Base-by-base conservation (phyloP, 2,329 filamentous ascomycete species). In the Verruconis gallopava region DNA sequence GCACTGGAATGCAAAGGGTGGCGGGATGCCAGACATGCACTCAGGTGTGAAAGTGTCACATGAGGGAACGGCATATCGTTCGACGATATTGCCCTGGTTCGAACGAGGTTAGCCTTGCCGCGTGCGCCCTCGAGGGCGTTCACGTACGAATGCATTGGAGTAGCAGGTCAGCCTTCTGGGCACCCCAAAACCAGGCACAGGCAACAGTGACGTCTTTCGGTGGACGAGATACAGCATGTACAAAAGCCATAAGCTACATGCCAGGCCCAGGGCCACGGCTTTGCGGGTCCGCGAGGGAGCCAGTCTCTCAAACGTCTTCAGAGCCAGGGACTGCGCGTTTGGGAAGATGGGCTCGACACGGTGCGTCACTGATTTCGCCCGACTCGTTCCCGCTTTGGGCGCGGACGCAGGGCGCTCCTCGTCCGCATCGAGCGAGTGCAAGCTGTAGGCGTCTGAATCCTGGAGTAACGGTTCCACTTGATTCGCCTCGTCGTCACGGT, bases 21-120 rank as follows among this genome's bases (percentile, higher is more conserved):
- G 60, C 34, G 66, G 61, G 21, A 65, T 62, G 46, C 75, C 75
- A 1, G 71, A 71, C 22, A 70, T 65, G 50, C 71, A 75, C 42
- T 69, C 61, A 28, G 71, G 68, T 30, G 71, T 72, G 48, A 75
- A 69, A 3, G 72, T 48, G 6, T 71, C 71, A 51, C 71, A 75
- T 32, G 42, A 30, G 6, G 25, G 25, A 11, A 36, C 17, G 25
- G 25, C 25, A 30, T 6, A 30, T 30, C 25, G 25, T 30, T 30
- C 25, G 6, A 30, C 25, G 6, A 30, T 30, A n/a, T 30, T 30
- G n/a, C 25, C 25, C 25, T 30, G 25, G 25, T 9, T 30, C 6
- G n/a, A n/a, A n/a, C n/a, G 9, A 30, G 9, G 25, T 30, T 30
- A 30, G 25, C 25, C 25, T 9, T 30, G 25, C n/a, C 25, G n/a